Base-by-base conservation (phyloP, 495 filamentous ascomycete genomes). In the Opeltia flavorubescens region DNA sequence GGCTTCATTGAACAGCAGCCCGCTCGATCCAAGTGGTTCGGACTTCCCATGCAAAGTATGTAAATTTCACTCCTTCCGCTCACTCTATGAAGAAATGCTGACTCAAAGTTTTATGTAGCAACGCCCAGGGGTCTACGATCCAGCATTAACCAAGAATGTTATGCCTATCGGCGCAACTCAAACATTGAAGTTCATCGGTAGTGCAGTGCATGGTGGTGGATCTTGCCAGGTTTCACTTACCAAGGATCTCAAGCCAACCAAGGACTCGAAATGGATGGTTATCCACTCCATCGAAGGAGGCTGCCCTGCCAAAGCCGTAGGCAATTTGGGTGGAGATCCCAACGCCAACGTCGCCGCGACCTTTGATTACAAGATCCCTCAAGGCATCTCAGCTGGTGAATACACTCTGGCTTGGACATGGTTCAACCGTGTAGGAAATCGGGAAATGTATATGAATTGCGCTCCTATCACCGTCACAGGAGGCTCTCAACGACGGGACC, bases 31-130 rank as follows among this genome's bases (percentile, higher is more conserved):
- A 0, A 55, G 66, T 23, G 83, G 83, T 11, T 64, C 58, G 30
- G 71, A 94, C 62, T 96, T 78, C 59, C 89, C 89, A 0, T 95
- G 89, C 74, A 84, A 91, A n/a, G n/a, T n/a, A n/a, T n/a, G n/a
- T n/a, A n/a, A n/a, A n/a, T n/a, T n/a, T n/a, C n/a, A 21, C 29
- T 27, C 18, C 36, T 36, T 0, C 46, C 15, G 28, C 47, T 41
- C 25, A 20, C 20, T 27, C n/a, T n/a, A n/a, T n/a, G n/a, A n/a
- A n/a, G n/a, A n/a, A n/a, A n/a, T n/a, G n/a, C n/a, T n/a, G n/a
- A 38, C 34, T 47, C 29, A 28, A 43, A 33, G 40, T 13, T 44
- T 42, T 26, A 46, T 36, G 2, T 40, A n/a, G 9, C 5, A 49
- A 44, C 39, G 34, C 41, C 29, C 35, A 36, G n/a, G 48, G 42